A percentile compares a stretch with the other conserved stretches of the same genome.
phyloP scores from a whole-genome alignment of 2,329 filamentous ascomycete genomes.

The Endothia cerciana region DNA sequence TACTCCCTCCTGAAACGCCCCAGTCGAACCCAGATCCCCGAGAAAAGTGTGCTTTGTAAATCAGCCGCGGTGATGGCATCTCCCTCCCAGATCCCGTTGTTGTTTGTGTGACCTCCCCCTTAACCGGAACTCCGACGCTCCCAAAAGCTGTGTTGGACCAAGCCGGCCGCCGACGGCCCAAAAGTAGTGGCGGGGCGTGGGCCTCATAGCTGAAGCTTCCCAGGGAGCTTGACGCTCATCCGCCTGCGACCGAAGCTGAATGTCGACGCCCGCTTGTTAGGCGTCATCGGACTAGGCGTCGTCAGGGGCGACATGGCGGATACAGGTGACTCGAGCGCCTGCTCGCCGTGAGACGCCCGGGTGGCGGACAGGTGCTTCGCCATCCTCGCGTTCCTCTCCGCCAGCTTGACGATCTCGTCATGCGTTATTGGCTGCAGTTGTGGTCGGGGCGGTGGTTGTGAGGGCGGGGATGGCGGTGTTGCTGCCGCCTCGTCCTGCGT shows the following conservation, averaged over 20 bases:
- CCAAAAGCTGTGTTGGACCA: not conserved
- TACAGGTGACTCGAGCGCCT: conserved; percentile 20
- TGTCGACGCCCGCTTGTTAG: conserved; percentile 26
- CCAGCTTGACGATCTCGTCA: conserved; percentile 50
- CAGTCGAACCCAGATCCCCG: not conserved
- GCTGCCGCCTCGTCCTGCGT: conserved; percentile 38
- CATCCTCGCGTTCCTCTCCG: conserved; percentile 44
- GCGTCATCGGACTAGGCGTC: conserved; percentile 17
- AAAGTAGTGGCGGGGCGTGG: not conserved
- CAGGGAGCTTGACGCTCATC: conserved; percentile 28
- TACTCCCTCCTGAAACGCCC: not conserved
- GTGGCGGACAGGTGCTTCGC: conserved; percentile 18
- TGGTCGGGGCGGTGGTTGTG: conserved; percentile 34
- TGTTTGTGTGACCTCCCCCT: not conserved
- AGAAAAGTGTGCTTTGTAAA: conserved; percentile 1
- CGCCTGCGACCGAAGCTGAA: conserved; percentile 26
- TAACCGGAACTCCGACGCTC: conserved; percentile 20
- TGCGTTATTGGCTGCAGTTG: conserved; percentile 45
- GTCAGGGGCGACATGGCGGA: conserved; percentile 26
- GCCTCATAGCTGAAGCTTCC: conserved; percentile 25
- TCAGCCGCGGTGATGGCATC: conserved; percentile 9
- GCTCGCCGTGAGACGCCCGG: conserved; percentile 15
- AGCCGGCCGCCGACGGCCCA: conserved; percentile 2
- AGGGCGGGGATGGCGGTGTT: conserved; percentile 30
- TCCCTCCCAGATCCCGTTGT: conserved; percentile 9